Percentiles rank a stretch among this genome's conserved stretches.
These are phyloP conservation scores for Neonectria ditissima DNA, from an alignment of 2,329 filamentous ascomycete genomes.

Conservation along the genomic window DNA sequence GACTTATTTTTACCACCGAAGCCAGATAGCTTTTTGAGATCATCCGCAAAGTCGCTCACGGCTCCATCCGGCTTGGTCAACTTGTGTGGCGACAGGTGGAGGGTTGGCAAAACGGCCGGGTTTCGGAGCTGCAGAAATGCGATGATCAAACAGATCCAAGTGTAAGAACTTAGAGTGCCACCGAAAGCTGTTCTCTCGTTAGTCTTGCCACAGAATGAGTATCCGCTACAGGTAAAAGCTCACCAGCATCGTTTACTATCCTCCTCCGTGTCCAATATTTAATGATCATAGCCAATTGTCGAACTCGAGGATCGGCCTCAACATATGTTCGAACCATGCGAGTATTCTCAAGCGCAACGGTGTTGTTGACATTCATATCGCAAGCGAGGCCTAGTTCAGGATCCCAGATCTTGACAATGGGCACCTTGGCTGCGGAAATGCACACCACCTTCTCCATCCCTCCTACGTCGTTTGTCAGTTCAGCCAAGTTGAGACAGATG, in stretches of 20 bases:
- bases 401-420: constrained; percentile 99
- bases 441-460: constrained; percentile 98
- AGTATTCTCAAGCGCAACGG: constrained; percentile 92
- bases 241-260: constrained; percentile 96
- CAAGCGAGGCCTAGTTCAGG: constrained; percentile 89
- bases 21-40: constrained; percentile 78
- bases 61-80: constrained; percentile 70
- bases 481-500: neutral
- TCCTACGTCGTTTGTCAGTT: constrained; percentile 67
- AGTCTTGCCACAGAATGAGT: constrained; percentile 21
- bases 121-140: constrained; percentile 92
- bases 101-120: constrained; percentile 84
- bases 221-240: constrained; percentile 49
- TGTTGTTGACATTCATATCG: constrained; percentile 99
- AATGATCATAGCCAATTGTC: constrained; percentile 94
- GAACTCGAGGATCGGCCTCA: constrained; percentile 88
- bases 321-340: constrained; percentile 98
- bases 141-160: constrained; percentile 98
- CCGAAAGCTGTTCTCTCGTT: constrained; percentile 75
- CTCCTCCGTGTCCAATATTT: constrained; percentile 97
- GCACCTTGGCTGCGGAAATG: constrained; percentile 93
- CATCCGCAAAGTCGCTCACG: constrained; percentile 85
- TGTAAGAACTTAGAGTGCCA: constrained; percentile 96
- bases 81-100: constrained; percentile 75
- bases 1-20: constrained; percentile 86